Evolutionary conservation across 371 early-diverging fungal genomes (phyloP).

Genomic region (Mucor piriformis): DNA sequence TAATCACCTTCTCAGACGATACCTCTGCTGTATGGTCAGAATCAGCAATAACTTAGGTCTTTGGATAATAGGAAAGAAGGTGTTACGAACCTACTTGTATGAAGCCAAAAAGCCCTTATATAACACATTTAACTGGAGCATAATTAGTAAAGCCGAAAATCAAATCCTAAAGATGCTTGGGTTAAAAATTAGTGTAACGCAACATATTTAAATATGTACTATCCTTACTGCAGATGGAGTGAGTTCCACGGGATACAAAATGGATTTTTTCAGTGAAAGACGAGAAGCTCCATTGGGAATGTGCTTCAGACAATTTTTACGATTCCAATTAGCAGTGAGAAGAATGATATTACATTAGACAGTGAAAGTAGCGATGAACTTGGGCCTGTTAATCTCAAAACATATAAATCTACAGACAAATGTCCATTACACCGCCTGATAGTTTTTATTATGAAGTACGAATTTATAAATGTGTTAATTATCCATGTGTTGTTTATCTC

Average conservation of each 20-base stretch:
- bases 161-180: neutral
- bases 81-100: neutral
- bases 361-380: constrained; percentile 19
- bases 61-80: constrained; percentile 5
- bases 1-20: constrained; percentile 13
- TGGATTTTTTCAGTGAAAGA: too few species aligned
- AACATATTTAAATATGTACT: too few species aligned
- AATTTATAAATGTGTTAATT: too few species aligned
- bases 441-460: too few species aligned
- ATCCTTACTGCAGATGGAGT: too few species aligned
- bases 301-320: constrained; percentile 15
- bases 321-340: constrained; percentile 16
- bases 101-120: constrained; percentile 16
- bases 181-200: too few species aligned
- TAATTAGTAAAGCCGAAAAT: constrained; percentile 1
- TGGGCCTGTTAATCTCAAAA: constrained; percentile 10
- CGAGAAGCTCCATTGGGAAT: constrained; percentile 28
- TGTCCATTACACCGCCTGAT: too few species aligned
- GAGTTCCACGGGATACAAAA: too few species aligned
- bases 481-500: too few species aligned
- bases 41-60: neutral
- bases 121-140: constrained; percentile 16
- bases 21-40: constrained; percentile 14
- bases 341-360: constrained; percentile 23
- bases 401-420: too few species aligned